Evolutionary conservation across 371 early-diverging fungal genomes (phyloP), one percentile per base, ranked within the genome.

Genomic region (Neoconidiobolus thromboides): DNA sequence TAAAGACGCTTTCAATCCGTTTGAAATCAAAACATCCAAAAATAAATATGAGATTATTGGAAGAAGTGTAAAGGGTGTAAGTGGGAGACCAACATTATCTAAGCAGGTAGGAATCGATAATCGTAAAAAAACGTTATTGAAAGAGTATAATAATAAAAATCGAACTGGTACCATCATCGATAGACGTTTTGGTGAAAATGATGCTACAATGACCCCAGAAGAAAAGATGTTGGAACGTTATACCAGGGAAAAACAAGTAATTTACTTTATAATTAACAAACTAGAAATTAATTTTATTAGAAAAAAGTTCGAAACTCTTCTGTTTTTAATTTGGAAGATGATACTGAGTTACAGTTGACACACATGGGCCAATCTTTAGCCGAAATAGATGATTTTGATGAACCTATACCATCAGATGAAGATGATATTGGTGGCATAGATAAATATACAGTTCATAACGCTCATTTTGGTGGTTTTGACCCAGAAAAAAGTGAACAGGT

Each of bases 191-290:
- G 97, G 96, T 68, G 97, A 96, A 68, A 83, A 83, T 67, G 79
- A 93, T 63, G 79, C 87, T 12, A 75, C 68, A 39, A 72, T 96
- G 82, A 85, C 90, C 42, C 76, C 86, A 1, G 96, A 97, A 74
- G 97, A 97, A 60, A 91, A 87, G 65, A 91, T 95, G 94, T 63
- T 93, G 71, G 82, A 83, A 70, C 80, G 96, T 66, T 93, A 91
- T 70, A 86, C 92, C n/a, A 73, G 71, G 50, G 94, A 96, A 73
- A 78, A 81, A 64, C 82, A 82, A 69, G 77, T 76, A 39, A 53
- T 43, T 38, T 12, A 60, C 42, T 40, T 37, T 14, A n/a, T 2
- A 49, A 54, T 40, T 48, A 12, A 47, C 10, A 41, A 37, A 38
- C 9, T 39, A 15, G 49, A 7, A 43, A 41, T 44, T 41, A 26